A percentile compares a stretch with the other conserved stretches of the same genome.
Conservation (phyloP, 202 grass and related monocot genomes). For the Digitaria exilis region DNA sequence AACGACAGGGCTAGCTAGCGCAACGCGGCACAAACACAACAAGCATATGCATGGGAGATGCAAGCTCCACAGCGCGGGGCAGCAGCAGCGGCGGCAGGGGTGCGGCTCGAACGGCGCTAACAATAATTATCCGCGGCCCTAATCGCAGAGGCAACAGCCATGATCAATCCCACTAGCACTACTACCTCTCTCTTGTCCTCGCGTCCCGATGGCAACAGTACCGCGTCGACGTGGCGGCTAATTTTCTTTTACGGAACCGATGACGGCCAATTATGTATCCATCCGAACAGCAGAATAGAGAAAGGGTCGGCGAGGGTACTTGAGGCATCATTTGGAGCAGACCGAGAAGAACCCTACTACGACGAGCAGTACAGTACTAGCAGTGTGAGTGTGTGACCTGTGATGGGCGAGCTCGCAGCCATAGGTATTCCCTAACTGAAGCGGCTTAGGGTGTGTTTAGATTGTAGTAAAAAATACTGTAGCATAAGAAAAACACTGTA, state of each 20-base stretch:
- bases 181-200: too few species aligned
- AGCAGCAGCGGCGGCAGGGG: too few species aligned
- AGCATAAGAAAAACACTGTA: too few species aligned
- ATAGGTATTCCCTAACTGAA: conserved; percentile 30
- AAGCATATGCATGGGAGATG: neutral
- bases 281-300: conserved; percentile 13
- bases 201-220: conserved; percentile 8
- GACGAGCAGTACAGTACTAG: neutral
- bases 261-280: conserved; percentile 16
- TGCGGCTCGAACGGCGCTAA: conserved; percentile 42
- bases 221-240: conserved; percentile 30
- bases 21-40: neutral
- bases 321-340: conserved; percentile 46
- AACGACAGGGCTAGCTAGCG: conserved; percentile 34
- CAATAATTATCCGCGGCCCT: conserved; percentile 40
- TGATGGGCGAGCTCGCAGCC: neutral
- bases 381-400: neutral
- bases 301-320: conserved; percentile 18
- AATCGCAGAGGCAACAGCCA: conserved; percentile 29
- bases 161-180: conserved; percentile 19
- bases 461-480: too few species aligned
- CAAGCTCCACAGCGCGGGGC: neutral
- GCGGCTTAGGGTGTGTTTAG: too few species aligned
- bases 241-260: conserved; percentile 36
- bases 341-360: conserved; percentile 22